Evolutionary conservation across 2,329 filamentous ascomycete species (phyloP), one percentile per base, ranked within the genome.

Genomic region (Emergomyces orientalis): DNA sequence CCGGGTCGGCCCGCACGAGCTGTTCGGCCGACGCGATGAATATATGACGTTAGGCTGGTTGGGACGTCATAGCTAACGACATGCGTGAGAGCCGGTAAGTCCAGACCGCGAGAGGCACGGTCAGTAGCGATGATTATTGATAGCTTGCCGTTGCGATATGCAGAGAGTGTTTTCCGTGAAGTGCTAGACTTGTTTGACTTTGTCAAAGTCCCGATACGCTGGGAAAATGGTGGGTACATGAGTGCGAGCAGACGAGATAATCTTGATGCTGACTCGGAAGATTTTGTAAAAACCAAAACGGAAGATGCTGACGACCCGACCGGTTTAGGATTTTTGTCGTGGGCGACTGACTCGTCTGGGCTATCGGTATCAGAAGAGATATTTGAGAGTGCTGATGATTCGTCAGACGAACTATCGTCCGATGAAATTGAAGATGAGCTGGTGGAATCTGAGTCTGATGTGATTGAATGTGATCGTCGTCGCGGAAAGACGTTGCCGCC

Each of bases 21-120:
- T 0, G 93, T 97, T 63, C 94, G 86, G 45, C 94, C 93, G 1
- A 97, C 91, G 49, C 94, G 88, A 74, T 97, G 94, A 4, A 97
- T 86, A 70, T 97, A 97, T 30, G 86, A 88, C 6, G 88, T 88
- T 41, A 91, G 79, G 70, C 88, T 92, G 4, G 86, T 83, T 0
- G 93, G 93, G 60, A 97, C 82, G 73, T 97, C 93, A 79, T 97
- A 97, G 77, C 96, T 97, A 75, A 97, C 80, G 56, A 97, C 91
- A 71, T 96, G 89, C 43, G 87, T 86, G 56, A 97, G 83, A 56
- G 84, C 82, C 0, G 86, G 84, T 14, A 96, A 81, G 74, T 97
- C 93, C 32, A 97, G 86, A 70, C 93, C 94, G 66, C 93, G 89
- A 1, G 91, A 90, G 0, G 94, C 90, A n/a, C 95, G 88, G 73